These are phyloP conservation scores for Aspergillus piperis DNA, from an alignment of 2,329 filamentous ascomycete genomes.

Conservation along the genomic window DNA sequence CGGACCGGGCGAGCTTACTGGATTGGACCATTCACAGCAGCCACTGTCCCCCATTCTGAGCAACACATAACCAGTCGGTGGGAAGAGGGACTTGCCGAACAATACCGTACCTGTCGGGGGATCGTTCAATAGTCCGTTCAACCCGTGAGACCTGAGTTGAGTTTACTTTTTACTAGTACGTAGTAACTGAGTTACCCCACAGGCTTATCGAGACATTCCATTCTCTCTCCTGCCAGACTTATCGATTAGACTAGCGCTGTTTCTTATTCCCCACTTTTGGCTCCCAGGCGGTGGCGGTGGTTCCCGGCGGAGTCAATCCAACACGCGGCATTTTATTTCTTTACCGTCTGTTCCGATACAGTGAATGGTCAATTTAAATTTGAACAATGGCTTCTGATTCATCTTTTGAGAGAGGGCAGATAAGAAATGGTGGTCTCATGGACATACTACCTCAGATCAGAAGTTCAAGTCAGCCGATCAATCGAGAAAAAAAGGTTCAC, in stretches of 20 bases:
- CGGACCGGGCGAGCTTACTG: not conserved
- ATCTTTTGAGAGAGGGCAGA: not conserved
- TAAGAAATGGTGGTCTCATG: not conserved
- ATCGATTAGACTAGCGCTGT: conserved; percentile 14
- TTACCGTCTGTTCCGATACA: too few relatives aligned
- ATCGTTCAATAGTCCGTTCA: too few relatives aligned
- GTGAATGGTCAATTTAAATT: too few relatives aligned
- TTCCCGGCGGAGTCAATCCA: not conserved
- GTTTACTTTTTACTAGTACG: too few relatives aligned
- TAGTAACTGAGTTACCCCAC: conserved; percentile 5
- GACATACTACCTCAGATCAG: not conserved
- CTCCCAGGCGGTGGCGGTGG: not conserved
- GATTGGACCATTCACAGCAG: not conserved
- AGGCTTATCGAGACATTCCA: conserved; percentile 14
- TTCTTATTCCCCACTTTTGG: conserved; percentile 7
- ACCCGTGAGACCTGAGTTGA: too few relatives aligned
- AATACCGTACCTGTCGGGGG: conserved; percentile 7
- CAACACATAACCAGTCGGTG: not conserved
- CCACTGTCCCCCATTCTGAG: too few relatives aligned
- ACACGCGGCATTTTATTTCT: not conserved
- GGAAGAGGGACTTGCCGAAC: not conserved
- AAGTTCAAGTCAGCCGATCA: not conserved
- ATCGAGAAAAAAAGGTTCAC: too few relatives aligned
- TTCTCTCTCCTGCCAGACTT: not conserved
- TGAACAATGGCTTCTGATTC: too few relatives aligned